Evolutionary conservation across 108 stramenopile species (phyloP).

Genomic region (Fistulifera solaris): DNA sequence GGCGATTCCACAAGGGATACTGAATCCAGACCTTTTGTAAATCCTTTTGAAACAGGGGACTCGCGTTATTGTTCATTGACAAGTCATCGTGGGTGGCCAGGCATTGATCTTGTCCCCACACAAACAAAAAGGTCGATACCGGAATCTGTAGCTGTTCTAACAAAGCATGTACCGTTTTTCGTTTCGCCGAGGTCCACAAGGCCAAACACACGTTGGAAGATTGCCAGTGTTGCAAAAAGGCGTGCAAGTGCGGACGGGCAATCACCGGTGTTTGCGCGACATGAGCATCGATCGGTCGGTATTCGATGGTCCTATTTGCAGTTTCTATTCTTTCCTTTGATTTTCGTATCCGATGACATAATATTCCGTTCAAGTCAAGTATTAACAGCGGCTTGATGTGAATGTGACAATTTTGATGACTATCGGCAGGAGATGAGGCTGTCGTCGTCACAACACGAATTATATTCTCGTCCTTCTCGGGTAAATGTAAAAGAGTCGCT

Average conservation of each 20-base stretch:
- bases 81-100: neutral
- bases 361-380: conserved; percentile 77
- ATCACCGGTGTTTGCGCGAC: conserved; percentile 60
- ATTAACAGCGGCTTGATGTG: conserved; percentile 48
- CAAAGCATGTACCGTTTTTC: conserved; percentile 50
- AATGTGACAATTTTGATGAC: neutral
- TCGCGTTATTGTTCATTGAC: neutral
- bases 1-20: conserved; percentile 59
- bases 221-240: conserved; percentile 39
- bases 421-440: no score
- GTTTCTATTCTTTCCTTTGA: conserved; percentile 2
- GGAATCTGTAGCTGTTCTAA: conserved; percentile 30
- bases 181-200: conserved; percentile 75
- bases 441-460: no score
- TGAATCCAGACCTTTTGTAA: conserved; percentile 59
- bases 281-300: conserved; percentile 16
- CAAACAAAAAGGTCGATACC: conserved; percentile 44
- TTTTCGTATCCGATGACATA: conserved; percentile 66
- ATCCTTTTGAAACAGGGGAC: conserved; percentile 38
- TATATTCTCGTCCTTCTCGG: no score
- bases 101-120: conserved; percentile 56
- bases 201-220: conserved; percentile 47
- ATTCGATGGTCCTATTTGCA: conserved; percentile 4
- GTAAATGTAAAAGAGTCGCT: no score
- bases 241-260: conserved; percentile 38